A percentile compares a stretch with the other conserved stretches of the same genome.
phyloP scores from a whole-genome alignment of 805 yeast genomes.

The Ogataea ramenticola region DNA sequence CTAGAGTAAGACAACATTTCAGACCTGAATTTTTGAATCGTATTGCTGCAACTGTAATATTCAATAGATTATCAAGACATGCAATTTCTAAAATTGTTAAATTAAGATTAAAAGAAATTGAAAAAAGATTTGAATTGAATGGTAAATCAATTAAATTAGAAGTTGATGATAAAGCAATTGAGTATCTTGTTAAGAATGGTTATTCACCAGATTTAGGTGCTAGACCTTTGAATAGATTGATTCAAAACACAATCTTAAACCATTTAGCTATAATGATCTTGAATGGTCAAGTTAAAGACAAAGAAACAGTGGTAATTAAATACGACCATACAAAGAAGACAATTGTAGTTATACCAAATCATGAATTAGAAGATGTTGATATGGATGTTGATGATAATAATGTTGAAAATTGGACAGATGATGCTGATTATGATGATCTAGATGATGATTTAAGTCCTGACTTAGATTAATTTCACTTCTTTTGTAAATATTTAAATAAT shows the following conservation, averaged over 20 bases:
- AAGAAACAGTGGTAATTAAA: slow-evolving; percentile 68
- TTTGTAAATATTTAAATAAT: too few species aligned
- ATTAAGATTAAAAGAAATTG: slow-evolving; percentile 78
- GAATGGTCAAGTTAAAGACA: slow-evolving; percentile 80
- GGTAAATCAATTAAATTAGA: slow-evolving; percentile 72
- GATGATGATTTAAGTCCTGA: slow-evolving; percentile 13
- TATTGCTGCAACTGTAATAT: slow-evolving; percentile 86
- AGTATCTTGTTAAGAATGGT: slow-evolving; percentile 77
- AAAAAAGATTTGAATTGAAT: slow-evolving; percentile 74
- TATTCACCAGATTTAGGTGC: slow-evolving; percentile 95
- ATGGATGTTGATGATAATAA: slow-evolving; percentile 41
- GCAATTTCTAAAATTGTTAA: slow-evolving; percentile 90
- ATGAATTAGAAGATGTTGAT: slow-evolving; percentile 47
- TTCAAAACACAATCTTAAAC: slow-evolving; percentile 83
- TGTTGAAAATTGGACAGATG: slow-evolving; percentile 46
- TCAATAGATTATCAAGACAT: slow-evolving; percentile 85
- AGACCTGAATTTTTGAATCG: slow-evolving; percentile 97
- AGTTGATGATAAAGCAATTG: slow-evolving; percentile 70
- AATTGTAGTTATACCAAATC: slow-evolving; percentile 80
- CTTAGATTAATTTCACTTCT: neutral
- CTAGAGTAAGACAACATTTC: slow-evolving; percentile 79
- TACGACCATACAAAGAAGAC: slow-evolving; percentile 40
- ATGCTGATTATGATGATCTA: slow-evolving; percentile 51
- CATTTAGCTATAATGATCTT: slow-evolving; percentile 82
- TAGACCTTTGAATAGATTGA: slow-evolving; percentile 88